Evolutionary conservation across 306 rosid species (phyloP).

Genomic region (Quercus suber): DNA sequence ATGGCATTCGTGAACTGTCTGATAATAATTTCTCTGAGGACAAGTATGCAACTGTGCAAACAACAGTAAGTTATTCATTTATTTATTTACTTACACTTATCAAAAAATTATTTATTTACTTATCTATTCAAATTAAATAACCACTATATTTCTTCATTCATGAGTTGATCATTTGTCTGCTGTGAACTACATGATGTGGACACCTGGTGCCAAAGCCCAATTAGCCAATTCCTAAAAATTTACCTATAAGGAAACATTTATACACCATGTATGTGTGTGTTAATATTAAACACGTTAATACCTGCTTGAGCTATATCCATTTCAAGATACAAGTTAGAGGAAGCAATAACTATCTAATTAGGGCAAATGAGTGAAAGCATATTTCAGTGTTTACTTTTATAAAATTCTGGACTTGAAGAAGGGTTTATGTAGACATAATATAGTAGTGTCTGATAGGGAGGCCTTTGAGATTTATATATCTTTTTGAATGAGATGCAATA

Average conservation of each 20-base stretch:
- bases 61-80: conserved; percentile 51
- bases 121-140: neutral
- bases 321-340: neutral
- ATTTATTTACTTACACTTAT: neutral
- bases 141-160: no score
- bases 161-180: neutral
- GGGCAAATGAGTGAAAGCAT: neutral
- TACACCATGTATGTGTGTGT: neutral
- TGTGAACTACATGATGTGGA: neutral
- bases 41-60: conserved; percentile 43
- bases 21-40: conserved; percentile 59
- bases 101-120: conserved; percentile 14
- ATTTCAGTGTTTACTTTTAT: neutral
- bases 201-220: neutral
- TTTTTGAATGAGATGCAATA: neutral
- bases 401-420: neutral
- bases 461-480: neutral
- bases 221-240: neutral
- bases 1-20: conserved; percentile 55
- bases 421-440: neutral
- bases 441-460: neutral
- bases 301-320: neutral
- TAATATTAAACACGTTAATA: neutral
- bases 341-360: neutral
- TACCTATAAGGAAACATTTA: neutral